These are phyloP conservation scores for Raddia distichophylla DNA, from an alignment of 176 grass and related monocot genomes.

Conservation along the genomic window DNA sequence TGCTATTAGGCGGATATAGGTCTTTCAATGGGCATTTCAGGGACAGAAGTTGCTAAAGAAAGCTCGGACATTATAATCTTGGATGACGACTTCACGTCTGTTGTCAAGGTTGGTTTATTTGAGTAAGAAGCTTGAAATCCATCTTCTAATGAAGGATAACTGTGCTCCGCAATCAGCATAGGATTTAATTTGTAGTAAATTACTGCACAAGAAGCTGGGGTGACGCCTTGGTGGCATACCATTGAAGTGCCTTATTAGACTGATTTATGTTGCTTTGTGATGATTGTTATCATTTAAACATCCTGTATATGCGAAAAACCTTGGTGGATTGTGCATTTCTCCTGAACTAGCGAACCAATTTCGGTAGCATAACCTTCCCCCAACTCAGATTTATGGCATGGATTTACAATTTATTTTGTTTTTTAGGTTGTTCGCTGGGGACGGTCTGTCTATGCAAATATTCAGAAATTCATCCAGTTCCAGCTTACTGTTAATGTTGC, in stretches of 20 bases:
- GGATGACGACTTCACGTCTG: slow-evolving; percentile 91
- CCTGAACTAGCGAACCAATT: neutral
- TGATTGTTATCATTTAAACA: slow-evolving; percentile 22
- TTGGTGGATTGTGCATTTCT: slow-evolving; percentile 12
- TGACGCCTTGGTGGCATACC: neutral
- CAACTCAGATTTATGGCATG: slow-evolving; percentile 22
- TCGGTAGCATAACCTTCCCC: neutral
- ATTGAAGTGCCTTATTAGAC: neutral
- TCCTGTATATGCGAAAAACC: slow-evolving; percentile 19
- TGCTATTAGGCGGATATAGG: slow-evolving; percentile 91
- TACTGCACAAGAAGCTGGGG: slow-evolving; percentile 3
- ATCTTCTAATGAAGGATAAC: slow-evolving; percentile 25
- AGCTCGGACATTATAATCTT: slow-evolving; percentile 98
- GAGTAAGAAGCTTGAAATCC: slow-evolving; percentile 5
- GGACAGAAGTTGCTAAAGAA: slow-evolving; percentile 99
- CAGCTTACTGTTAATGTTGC: slow-evolving; percentile 98
- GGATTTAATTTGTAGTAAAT: slow-evolving; percentile 23
- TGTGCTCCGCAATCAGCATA: neutral
- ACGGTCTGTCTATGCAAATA: slow-evolving; percentile 95
- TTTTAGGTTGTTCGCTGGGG: slow-evolving; percentile 97
- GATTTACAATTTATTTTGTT: slow-evolving; percentile 28
- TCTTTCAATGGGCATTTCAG: slow-evolving; percentile 91
- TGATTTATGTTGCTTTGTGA: slow-evolving; percentile 23
- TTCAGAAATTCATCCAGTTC: slow-evolving; percentile 99
- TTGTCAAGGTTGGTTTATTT: slow-evolving; percentile 82